Conservation (phyloP, 805 yeast genomes). For the Yarrowia sp. region DNA sequence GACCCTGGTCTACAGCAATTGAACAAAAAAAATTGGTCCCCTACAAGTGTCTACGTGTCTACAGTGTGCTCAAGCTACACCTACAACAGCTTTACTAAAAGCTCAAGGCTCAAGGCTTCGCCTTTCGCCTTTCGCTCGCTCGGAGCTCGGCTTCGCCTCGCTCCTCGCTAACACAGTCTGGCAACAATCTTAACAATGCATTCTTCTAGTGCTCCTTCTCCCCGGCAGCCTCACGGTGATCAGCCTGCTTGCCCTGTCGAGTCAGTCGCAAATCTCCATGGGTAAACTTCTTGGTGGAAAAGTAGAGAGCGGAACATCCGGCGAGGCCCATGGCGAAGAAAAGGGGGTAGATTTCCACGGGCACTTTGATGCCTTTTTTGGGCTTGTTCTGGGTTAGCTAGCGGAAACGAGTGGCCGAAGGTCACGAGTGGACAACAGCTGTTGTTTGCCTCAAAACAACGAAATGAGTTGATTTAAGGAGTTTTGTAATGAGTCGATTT, state of each 20-base stretch:
- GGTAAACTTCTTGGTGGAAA: conserved; percentile 31
- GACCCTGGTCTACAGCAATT: no score
- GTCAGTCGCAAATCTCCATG: conserved; percentile 33
- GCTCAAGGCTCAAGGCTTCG: no score
- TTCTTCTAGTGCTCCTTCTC: conserved; percentile 28
- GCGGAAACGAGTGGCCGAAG: no score
- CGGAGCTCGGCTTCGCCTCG: background rate
- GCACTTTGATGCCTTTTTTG: conserved; percentile 16
- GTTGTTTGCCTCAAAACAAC: no score
- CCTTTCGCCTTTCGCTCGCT: no score
- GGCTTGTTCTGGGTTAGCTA: conserved; percentile 19
- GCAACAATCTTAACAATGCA: conserved; percentile 26
- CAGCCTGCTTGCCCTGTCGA: conserved; percentile 32
- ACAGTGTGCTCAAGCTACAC: no score
- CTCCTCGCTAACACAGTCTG: conserved; percentile 14
- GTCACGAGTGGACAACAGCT: no score
- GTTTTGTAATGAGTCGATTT: no score
- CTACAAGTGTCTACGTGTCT: no score
- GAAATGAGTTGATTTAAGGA: no score
- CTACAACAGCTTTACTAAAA: no score
- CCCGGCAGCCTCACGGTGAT: conserved; percentile 9
- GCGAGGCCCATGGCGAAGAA: conserved; percentile 37
- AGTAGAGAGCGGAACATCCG: conserved; percentile 32
- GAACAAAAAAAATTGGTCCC: no score
- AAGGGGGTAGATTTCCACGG: conserved; percentile 26